Evolutionary conservation across 163 green algal genomes (phyloP), one percentile per base, ranked within the genome.

Genomic region (Chlamydomonas reinhardtii): DNA sequence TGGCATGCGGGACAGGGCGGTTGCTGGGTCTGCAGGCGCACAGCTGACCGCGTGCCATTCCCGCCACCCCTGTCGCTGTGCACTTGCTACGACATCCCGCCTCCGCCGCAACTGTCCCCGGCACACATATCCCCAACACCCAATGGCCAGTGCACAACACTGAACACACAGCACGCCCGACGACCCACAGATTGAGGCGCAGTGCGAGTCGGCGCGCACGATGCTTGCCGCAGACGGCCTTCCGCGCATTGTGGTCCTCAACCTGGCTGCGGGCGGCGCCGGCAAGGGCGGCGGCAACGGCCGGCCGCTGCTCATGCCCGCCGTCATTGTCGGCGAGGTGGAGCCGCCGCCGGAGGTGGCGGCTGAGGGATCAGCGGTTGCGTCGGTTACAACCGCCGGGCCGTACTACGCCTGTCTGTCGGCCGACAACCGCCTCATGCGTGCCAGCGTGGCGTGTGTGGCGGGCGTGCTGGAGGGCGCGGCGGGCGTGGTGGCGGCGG

Each of bases 341-440:
- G 48, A 87, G 20, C 85, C 89, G 16, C 85, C 89, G 29, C 37
- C 74, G 16, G 72, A 83, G 56, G 81, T 87, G 14, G 54, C 54
- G 24, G 59, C 62, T 0, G 43, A 32, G 27, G 59, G 43, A n/a
- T 32, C 29, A 32, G 35, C 8, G n/a, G 34, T 32, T 31, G 82
- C 52, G 6, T 59, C 56, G 32, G 87, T 65, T 15, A 35, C 29
- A 17, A 80, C 14, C 75, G 17, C 32, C 64, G 39, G 39, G 31
- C 79, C 78, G 17, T 85, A 87, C 56, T 90, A 90, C 78, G 68
- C 87, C 9, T 94, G 90, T 73, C 84, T 95, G 20, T 34, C 70
- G 20, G 75, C 91, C 2, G 93, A 95, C 91, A 96, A 96, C 85
- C 85, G 89, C 0, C 85, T 92, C 15, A 82, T 93, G 87, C 80